Evolutionary conservation across 495 filamentous ascomycete genomes (phyloP).

Genomic region (Trichoderma virens): DNA sequence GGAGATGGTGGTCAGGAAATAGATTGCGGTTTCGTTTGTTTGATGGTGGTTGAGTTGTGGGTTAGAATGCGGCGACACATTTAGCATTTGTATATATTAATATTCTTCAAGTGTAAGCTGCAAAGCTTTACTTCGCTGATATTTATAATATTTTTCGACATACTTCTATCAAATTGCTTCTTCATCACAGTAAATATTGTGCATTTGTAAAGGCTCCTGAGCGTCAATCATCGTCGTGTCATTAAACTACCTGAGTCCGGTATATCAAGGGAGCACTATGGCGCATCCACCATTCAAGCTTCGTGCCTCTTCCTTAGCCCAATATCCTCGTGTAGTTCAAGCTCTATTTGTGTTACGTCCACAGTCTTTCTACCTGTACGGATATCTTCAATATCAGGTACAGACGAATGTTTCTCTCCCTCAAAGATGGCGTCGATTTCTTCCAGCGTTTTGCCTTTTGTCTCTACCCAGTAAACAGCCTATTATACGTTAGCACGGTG

Average conservation of each 20-base stretch:
- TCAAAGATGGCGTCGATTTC: slow-evolving; percentile 1
- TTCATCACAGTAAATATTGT: too few relatives aligned
- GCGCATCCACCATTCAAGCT: not conserved
- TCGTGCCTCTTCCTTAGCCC: not conserved
- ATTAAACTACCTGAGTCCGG: too few relatives aligned
- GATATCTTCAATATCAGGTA: slow-evolving; percentile 35
- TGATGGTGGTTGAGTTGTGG: too few relatives aligned
- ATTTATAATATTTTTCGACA: too few relatives aligned
- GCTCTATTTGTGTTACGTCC: slow-evolving; percentile 18
- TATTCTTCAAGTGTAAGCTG: too few relatives aligned
- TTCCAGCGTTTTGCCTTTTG: slow-evolving; percentile 1
- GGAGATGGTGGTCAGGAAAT: not conserved
- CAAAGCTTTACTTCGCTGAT: too few relatives aligned
- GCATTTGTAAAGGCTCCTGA: too few relatives aligned
- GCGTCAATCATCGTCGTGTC: too few relatives aligned
- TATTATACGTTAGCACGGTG: slow-evolving; percentile 19
- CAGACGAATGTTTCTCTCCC: slow-evolving; percentile 31
- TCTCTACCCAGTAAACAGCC: slow-evolving; percentile 22
- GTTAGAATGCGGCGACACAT: too few relatives aligned
- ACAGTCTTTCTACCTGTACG: slow-evolving; percentile 23
- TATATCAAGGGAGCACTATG: too few relatives aligned
- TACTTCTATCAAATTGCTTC: too few relatives aligned
- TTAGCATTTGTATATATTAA: not conserved
- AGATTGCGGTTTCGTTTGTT: not conserved
- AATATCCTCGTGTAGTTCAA: slow-evolving; percentile 14